Conservation (phyloP, 2,329 filamentous ascomycete genomes). For the Xylariaceae sp. region DNA sequence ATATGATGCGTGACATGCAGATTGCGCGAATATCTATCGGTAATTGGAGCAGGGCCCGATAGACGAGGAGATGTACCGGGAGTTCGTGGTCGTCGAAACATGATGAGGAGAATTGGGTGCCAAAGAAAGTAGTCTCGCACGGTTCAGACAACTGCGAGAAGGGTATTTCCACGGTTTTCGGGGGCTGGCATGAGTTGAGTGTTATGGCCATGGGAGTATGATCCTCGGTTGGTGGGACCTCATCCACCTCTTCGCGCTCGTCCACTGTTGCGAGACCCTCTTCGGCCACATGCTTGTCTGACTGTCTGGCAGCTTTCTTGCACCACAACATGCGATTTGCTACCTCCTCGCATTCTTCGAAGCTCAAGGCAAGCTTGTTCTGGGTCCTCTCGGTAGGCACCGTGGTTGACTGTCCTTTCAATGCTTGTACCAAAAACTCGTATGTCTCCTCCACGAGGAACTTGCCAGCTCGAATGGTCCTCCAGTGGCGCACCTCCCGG, state of each 20-base stretch:
- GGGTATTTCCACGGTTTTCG: slow-evolving; percentile 56
- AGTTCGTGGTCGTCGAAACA: slow-evolving; percentile 84
- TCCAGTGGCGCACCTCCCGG: slow-evolving; percentile 65
- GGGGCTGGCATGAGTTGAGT: slow-evolving; percentile 43
- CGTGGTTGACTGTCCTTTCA: slow-evolving; percentile 27
- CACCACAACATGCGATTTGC: slow-evolving; percentile 76
- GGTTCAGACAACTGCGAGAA: slow-evolving; percentile 68
- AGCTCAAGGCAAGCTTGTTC: slow-evolving; percentile 46
- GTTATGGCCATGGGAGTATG: slow-evolving; percentile 39
- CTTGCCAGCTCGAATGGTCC: slow-evolving; percentile 71
- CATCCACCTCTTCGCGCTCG: slow-evolving; percentile 48
- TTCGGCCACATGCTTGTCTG: slow-evolving; percentile 28
- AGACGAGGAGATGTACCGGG: slow-evolving; percentile 70
- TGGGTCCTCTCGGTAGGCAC: slow-evolving; percentile 26
- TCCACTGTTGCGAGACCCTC: slow-evolving; percentile 46
- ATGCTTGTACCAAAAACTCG: slow-evolving; percentile 50
- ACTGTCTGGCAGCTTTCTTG: slow-evolving; percentile 37
- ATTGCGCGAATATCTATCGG: slow-evolving; percentile 75
- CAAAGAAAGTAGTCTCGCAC: slow-evolving; percentile 71
- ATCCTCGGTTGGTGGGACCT: slow-evolving; percentile 30
- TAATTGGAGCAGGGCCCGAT: slow-evolving; percentile 67
- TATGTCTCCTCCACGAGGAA: slow-evolving; percentile 65
- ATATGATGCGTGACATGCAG: slow-evolving; percentile 84
- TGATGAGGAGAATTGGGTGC: slow-evolving; percentile 41
- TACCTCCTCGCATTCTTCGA: slow-evolving; percentile 79